Conservation (phyloP, 306 rosid species). For the Vicia sativa region DNA sequence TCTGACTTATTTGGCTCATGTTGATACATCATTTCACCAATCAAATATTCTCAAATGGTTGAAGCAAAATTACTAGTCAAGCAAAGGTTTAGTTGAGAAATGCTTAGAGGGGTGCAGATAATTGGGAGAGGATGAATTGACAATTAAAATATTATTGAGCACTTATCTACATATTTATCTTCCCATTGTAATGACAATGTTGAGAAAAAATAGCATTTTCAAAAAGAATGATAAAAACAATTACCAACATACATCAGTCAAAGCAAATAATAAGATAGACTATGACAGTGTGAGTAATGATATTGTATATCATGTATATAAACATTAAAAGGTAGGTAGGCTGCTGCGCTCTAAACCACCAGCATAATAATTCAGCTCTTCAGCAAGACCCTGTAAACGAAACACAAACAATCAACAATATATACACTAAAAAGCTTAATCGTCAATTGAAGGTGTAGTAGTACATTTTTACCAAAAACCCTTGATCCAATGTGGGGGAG, state of each 20-base stretch:
- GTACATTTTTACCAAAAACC: conserved; percentile 15
- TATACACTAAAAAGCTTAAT: conserved; percentile 3
- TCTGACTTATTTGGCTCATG: neutral
- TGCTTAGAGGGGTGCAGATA: neutral
- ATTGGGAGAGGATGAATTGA: neutral
- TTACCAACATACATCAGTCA: conserved; percentile 7
- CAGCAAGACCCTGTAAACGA: conserved; percentile 36
- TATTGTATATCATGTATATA: neutral
- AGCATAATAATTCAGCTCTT: conserved; percentile 22
- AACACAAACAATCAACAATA: conserved; percentile 20
- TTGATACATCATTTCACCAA: neutral
- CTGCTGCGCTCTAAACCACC: neutral
- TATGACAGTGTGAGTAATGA: neutral
- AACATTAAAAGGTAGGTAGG: conserved; percentile 9
- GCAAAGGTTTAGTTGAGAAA: neutral
- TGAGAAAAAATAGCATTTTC: neutral
- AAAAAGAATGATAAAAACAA: neutral
- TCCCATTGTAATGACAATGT: conserved; percentile 9
- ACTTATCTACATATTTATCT: neutral
- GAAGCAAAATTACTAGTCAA: neutral
- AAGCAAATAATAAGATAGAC: conserved; percentile 1
- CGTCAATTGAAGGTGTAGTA: neutral
- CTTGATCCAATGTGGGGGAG: neutral
- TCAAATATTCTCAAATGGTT: neutral
- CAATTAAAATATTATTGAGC: neutral